Conservation (phyloP, 1,139 yeast species). For the Debaryomycetaceae sp. region DNA sequence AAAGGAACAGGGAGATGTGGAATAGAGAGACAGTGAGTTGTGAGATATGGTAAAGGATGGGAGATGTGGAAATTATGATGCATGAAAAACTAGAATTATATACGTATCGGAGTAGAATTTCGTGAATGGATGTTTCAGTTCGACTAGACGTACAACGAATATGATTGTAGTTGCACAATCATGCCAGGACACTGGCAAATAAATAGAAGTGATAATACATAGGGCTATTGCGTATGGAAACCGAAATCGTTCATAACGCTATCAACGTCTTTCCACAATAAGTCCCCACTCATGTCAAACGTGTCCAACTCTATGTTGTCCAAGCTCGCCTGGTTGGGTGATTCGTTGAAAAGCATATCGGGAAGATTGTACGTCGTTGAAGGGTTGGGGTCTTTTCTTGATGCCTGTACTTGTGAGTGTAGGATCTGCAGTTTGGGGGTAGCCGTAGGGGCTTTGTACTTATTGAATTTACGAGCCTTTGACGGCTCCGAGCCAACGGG, state of each 20-base stretch:
- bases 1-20: neutral
- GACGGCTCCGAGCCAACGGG: neutral
- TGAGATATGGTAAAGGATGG: too few relatives aligned
- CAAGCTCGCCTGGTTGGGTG: conserved; percentile 18
- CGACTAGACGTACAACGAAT: neutral
- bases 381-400: neutral
- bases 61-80: too few relatives aligned
- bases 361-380: conserved; percentile 4
- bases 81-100: neutral
- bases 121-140: neutral
- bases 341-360: conserved; percentile 20
- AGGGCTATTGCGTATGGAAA: conserved; percentile 46
- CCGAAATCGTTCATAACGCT: conserved; percentile 94
- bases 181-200: neutral
- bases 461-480: neutral
- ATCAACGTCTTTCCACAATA: conserved; percentile 88
- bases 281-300: conserved; percentile 50
- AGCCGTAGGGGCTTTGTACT: neutral
- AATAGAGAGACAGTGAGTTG: too few relatives aligned
- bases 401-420: neutral
- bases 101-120: neutral
- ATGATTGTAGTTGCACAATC: neutral
- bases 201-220: neutral
- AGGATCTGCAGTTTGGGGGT: neutral
- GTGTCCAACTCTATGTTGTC: conserved; percentile 41